These are phyloP conservation scores for Boletus eberwhitei DNA, from an alignment of 768 basidiomycete genomes.

Conservation along the genomic window DNA sequence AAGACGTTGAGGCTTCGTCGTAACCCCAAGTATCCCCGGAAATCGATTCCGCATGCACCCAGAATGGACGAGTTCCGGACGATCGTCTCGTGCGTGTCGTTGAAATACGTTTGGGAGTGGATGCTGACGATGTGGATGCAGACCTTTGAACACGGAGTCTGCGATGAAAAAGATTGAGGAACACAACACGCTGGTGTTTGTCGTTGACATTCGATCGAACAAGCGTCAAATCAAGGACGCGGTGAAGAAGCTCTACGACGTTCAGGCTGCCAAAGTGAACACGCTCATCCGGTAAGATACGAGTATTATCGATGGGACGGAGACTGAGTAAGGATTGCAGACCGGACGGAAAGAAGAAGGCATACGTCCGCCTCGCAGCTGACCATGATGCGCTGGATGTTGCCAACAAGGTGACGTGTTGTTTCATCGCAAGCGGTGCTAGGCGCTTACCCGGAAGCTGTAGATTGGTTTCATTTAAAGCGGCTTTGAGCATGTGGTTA, in stretches of 20 bases:
- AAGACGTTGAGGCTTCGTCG: constrained; percentile 87
- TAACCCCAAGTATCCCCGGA: constrained; percentile 91
- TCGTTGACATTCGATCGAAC: constrained; percentile 92
- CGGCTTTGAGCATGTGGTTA: not conserved
- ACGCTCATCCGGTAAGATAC: constrained; percentile 86
- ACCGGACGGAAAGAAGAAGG: constrained; percentile 99
- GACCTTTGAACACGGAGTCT: constrained; percentile 90
- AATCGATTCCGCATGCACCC: constrained; percentile 86
- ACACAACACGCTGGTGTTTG: constrained; percentile 98
- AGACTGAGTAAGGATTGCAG: constrained; percentile 36
- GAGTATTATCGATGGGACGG: not conserved
- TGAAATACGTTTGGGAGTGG: not conserved
- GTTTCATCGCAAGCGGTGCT: not conserved
- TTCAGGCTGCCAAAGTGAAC: constrained; percentile 94
- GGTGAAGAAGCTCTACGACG: constrained; percentile 98
- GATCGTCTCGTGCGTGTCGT: constrained; percentile 71
- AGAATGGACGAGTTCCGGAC: constrained; percentile 97
- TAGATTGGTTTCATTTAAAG: constrained; percentile 93
- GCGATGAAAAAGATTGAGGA: constrained; percentile 99
- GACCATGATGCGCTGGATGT: constrained; percentile 97
- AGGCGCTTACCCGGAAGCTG: not conserved
- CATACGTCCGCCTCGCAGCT: constrained; percentile 92
- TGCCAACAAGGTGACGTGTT: constrained; percentile 80
- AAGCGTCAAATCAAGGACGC: constrained; percentile 99
- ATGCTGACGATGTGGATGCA: constrained; percentile 23